Percentiles rank a stretch among this genome's conserved stretches.
Conservation (phyloP, 257 asterid genomes). For the Solanum chilense region DNA sequence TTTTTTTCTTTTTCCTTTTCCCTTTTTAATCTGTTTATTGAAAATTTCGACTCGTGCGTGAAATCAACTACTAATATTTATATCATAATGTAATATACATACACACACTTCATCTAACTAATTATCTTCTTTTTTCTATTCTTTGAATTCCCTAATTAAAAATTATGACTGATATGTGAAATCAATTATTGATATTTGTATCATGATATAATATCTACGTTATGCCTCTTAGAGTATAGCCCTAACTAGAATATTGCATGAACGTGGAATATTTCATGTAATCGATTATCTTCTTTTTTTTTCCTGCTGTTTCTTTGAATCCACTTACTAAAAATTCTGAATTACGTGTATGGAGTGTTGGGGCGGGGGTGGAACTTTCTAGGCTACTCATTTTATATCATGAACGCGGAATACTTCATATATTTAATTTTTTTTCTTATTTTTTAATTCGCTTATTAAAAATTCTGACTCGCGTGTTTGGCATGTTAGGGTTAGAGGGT, state of each 20-base stretch:
- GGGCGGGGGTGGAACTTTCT: neutral
- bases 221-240: neutral
- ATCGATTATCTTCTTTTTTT: neutral
- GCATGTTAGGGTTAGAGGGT: neutral
- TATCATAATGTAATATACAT: too few relatives aligned
- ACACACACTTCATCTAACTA: too few relatives aligned
- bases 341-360: neutral
- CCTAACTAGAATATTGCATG: too few relatives aligned
- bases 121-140: too few relatives aligned
- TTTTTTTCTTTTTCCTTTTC: rapidly evolving
- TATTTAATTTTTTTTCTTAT: too few relatives aligned
- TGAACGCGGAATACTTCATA: neutral
- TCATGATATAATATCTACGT: neutral
- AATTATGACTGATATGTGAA: neutral
- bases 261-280: neutral
- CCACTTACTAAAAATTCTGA: neutral
- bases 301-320: neutral
- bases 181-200: neutral
- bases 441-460: neutral
- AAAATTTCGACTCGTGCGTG: too few relatives aligned
- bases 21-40: too few relatives aligned
- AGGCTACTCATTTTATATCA: neutral
- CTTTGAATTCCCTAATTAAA: too few relatives aligned
- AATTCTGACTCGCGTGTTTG: neutral
- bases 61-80: too few relatives aligned